phyloP scores from a whole-genome alignment of 192 early-diverging fungal genomes.

The Backusella australiensis region DNA sequence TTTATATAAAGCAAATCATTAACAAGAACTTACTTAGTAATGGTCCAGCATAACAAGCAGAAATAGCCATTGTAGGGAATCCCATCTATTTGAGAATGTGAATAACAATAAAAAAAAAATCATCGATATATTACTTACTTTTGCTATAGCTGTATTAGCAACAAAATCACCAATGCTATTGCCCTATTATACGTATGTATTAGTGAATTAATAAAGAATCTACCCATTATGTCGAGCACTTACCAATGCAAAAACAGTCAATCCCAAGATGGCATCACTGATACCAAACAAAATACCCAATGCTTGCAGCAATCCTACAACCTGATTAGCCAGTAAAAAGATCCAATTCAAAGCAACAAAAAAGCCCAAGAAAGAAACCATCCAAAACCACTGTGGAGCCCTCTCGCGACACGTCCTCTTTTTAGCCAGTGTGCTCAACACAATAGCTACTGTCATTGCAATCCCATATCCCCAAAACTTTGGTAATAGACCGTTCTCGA shows the following conservation, averaged over 20 bases:
- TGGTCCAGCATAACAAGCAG: conserved; percentile 92
- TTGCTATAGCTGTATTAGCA: conserved; percentile 87
- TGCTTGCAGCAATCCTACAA: conserved; percentile 80
- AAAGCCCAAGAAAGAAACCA: conserved; percentile 66
- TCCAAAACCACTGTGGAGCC: conserved; percentile 40
- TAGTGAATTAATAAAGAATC: neutral
- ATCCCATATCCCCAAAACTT: conserved; percentile 10
- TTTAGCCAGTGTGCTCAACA: conserved; percentile 19
- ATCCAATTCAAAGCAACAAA: conserved; percentile 78
- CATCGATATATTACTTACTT: neutral
- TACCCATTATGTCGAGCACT: neutral
- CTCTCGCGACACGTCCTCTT: conserved; percentile 28
- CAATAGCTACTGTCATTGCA: conserved; percentile 28
- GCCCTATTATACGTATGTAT: conserved; percentile 39
- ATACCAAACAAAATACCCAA: conserved; percentile 74
- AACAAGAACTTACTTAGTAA: conserved; percentile 64
- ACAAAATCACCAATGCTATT: conserved; percentile 86
- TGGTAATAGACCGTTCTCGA: conserved; percentile 14
- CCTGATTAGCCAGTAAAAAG: conserved; percentile 80
- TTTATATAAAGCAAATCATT: neutral
- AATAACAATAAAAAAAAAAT: neutral
- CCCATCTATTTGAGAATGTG: conserved; percentile 58
- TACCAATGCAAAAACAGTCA: conserved; percentile 83
- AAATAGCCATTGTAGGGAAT: conserved; percentile 90
- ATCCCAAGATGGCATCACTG: conserved; percentile 74